phyloP scores from a whole-genome alignment of 305 asterid species.

The Solanum chacoense region DNA sequence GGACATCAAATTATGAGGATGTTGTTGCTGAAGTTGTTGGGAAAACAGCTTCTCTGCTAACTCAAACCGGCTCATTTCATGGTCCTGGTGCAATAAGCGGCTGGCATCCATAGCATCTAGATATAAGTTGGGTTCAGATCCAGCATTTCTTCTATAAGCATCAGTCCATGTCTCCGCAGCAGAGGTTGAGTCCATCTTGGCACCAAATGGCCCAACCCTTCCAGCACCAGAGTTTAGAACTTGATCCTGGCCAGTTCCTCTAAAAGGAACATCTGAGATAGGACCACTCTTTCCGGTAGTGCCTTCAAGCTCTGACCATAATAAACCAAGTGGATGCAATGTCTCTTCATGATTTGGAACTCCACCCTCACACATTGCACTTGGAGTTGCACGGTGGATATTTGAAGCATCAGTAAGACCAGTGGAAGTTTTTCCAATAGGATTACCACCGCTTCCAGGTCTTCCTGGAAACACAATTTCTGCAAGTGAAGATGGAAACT shows the following conservation, averaged over 20 bases:
- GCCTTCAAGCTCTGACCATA: constrained; percentile 94
- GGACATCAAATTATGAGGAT: constrained; percentile 41
- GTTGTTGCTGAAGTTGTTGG: constrained; percentile 51
- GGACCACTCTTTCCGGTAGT: constrained; percentile 45
- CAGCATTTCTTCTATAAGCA: constrained; percentile 35
- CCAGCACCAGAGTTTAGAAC: constrained; percentile 36
- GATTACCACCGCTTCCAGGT: constrained; percentile 62
- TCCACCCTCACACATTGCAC: constrained; percentile 29
- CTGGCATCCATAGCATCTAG: constrained; percentile 49
- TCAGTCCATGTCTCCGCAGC: constrained; percentile 28
- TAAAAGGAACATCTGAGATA: not conserved
- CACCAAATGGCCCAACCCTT: constrained; percentile 37
- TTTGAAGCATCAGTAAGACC: constrained; percentile 34
- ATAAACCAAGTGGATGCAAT: constrained; percentile 68
- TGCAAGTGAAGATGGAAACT: constrained; percentile 19
- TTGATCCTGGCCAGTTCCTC: constrained; percentile 35
- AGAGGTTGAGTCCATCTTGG: constrained; percentile 28
- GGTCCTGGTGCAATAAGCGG: constrained; percentile 42
- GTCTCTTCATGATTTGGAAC: constrained; percentile 30
- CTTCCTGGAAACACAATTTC: constrained; percentile 80
- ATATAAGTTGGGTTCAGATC: constrained; percentile 41
- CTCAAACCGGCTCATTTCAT: constrained; percentile 41
- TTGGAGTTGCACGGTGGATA: constrained; percentile 30
- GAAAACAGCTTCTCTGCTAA: constrained; percentile 54
- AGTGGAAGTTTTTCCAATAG: constrained; percentile 36